These are phyloP conservation scores for Neofusicoccum sp. DNA, from an alignment of 2,329 filamentous ascomycete species.

Conservation along the genomic window DNA sequence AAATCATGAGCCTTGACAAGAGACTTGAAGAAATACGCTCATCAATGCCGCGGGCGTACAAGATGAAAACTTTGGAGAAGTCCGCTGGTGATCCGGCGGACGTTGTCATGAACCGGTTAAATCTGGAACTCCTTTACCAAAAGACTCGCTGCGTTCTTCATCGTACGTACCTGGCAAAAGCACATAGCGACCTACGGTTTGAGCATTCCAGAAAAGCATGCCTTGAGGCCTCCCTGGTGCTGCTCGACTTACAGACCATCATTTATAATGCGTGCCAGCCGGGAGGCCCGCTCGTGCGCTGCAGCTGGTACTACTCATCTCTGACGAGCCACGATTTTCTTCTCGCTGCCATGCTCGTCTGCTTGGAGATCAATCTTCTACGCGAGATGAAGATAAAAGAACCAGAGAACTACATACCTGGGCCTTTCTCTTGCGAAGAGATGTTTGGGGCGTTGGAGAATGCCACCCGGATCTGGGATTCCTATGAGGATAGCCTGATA, in stretches of 20 bases:
- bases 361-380: constrained; percentile 41
- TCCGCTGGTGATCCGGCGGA: constrained; percentile 50
- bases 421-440: neutral
- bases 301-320: constrained; percentile 48
- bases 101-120: constrained; percentile 53
- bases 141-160: constrained; percentile 56
- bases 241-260: constrained; percentile 50
- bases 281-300: constrained; percentile 43
- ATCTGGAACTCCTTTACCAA: constrained; percentile 52
- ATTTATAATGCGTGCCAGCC: constrained; percentile 49
- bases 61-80: constrained; percentile 38
- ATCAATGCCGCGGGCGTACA: constrained; percentile 35
- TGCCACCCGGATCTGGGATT: constrained; percentile 13
- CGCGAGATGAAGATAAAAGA: neutral
- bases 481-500: constrained; percentile 12
- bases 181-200: constrained; percentile 34
- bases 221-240: constrained; percentile 47
- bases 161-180: constrained; percentile 49
- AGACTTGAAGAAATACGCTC: constrained; percentile 35
- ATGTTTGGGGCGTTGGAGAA: constrained; percentile 11
- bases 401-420: neutral
- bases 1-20: constrained; percentile 39
- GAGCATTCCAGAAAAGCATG: constrained; percentile 47
- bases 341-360: constrained; percentile 49
- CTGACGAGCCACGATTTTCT: constrained; percentile 49